Evolutionary conservation across 495 filamentous ascomycete genomes (phyloP).

Genomic region (Antarctomyces pellizariae): DNA sequence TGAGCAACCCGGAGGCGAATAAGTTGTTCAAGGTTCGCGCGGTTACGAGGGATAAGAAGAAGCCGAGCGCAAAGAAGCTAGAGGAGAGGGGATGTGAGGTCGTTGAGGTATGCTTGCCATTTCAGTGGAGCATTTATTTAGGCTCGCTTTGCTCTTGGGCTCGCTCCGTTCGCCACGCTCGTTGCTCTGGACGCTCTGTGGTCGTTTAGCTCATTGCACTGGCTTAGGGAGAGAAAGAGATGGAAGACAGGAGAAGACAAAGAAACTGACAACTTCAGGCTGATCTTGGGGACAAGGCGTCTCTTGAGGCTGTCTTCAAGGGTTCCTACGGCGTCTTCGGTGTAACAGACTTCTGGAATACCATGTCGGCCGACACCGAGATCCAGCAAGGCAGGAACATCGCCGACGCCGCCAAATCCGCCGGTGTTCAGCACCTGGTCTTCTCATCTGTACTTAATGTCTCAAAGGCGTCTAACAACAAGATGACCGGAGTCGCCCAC

Average conservation of each 20-base stretch:
- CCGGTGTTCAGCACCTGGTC: slow-evolving; percentile 26
- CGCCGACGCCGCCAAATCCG: slow-evolving; percentile 24
- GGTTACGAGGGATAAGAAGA: slow-evolving; percentile 28
- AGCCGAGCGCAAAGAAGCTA: slow-evolving; percentile 19
- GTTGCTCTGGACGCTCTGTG: no score
- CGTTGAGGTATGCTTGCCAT: slow-evolving; percentile 11
- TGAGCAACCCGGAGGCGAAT: slow-evolving; percentile 23
- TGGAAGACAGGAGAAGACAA: not conserved
- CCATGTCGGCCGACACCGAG: slow-evolving; percentile 23
- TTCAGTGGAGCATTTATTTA: no score
- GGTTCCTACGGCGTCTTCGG: slow-evolving; percentile 31
- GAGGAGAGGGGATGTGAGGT: slow-evolving; percentile 19
- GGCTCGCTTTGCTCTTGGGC: no score
- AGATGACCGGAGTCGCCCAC: slow-evolving; percentile 27
- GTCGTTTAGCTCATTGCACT: not conserved
- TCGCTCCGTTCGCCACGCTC: no score
- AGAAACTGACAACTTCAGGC: slow-evolving; percentile 12
- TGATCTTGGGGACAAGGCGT: slow-evolving; percentile 23
- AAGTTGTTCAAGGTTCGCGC: slow-evolving; percentile 27
- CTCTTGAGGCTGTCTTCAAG: slow-evolving; percentile 24
- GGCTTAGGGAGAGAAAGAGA: not conserved
- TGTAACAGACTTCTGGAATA: slow-evolving; percentile 33
- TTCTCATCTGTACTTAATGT: slow-evolving; percentile 20
- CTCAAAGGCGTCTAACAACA: slow-evolving; percentile 19
- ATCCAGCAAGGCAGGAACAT: slow-evolving; percentile 30